Percentiles rank a stretch among this genome's conserved stretches.
Conservation (phyloP, 345 rosid species). For the Rhodamnia rubescens region DNA sequence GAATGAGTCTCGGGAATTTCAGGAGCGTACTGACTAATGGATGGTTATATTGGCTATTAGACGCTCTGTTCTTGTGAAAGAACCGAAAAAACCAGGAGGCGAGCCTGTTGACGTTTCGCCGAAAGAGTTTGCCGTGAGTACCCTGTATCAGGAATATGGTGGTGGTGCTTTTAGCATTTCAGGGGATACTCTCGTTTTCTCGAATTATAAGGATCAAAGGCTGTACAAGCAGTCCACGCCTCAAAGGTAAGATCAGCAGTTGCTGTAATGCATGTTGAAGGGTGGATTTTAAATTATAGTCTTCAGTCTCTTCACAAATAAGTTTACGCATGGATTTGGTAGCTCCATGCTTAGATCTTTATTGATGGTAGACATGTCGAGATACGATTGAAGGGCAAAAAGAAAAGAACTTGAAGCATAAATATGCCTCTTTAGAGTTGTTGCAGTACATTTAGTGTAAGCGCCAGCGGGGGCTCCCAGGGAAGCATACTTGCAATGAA, state of each 20-base stretch:
- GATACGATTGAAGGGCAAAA: background rate
- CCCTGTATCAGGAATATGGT: slow-evolving; percentile 80
- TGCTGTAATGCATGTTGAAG: background rate
- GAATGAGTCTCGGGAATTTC: background rate
- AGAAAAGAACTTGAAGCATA: background rate
- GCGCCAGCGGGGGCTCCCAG: background rate
- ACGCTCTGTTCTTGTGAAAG: slow-evolving; percentile 62
- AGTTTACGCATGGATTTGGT: background rate
- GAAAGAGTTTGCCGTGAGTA: slow-evolving; percentile 62
- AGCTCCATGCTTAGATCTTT: background rate
- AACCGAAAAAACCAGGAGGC: slow-evolving; percentile 39
- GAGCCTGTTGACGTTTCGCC: slow-evolving; percentile 55
- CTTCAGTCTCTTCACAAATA: background rate
- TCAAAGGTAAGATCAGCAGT: slow-evolving; percentile 22
- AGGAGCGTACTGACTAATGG: background rate
- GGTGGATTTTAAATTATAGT: background rate
- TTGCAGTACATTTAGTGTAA: background rate
- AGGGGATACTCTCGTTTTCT: slow-evolving; percentile 49
- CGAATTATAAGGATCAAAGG: slow-evolving; percentile 78
- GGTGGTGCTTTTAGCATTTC: slow-evolving; percentile 76
- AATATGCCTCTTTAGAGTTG: background rate
- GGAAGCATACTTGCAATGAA: background rate
- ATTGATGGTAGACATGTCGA: background rate
- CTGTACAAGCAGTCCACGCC: slow-evolving; percentile 44
- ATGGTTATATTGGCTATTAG: slow-evolving; percentile 13